Conservation (phyloP, 352 stramenopile genomes). For the Phytopythium chamaehyphon region DNA sequence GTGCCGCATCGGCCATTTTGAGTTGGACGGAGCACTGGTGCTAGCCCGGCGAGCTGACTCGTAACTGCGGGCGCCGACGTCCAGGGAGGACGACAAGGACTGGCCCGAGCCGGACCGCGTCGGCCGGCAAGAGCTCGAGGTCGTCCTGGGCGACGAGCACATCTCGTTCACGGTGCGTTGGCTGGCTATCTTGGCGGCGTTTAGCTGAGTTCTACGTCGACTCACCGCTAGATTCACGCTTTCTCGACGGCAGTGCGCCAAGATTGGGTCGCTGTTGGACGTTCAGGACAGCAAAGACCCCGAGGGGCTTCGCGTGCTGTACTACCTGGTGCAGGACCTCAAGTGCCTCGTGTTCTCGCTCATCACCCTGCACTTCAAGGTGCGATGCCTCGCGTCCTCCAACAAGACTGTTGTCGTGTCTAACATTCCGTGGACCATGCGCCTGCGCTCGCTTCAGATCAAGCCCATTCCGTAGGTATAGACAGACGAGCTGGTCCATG, state of each 20-base stretch:
- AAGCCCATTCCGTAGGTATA: slow-evolving; percentile 90
- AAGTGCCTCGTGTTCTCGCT: slow-evolving; percentile 96
- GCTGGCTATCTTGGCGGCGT: neutral
- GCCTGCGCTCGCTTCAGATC: slow-evolving; percentile 48
- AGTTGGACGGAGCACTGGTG: too few species aligned
- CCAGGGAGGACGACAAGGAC: slow-evolving; percentile 93
- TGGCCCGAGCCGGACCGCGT: slow-evolving; percentile 94
- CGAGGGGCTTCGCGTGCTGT: slow-evolving; percentile 92
- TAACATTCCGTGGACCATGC: neutral
- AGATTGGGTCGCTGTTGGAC: slow-evolving; percentile 95
- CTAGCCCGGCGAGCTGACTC: too few species aligned
- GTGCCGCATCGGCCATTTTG: too few species aligned
- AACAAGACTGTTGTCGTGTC: neutral
- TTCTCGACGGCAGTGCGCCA: slow-evolving; percentile 69
- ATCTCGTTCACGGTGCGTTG: slow-evolving; percentile 93
- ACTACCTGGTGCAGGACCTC: slow-evolving; percentile 97
- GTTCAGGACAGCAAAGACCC: slow-evolving; percentile 96
- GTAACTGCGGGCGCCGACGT: too few species aligned
- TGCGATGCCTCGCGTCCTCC: slow-evolving; percentile 11
- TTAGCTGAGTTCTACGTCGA: too few species aligned
- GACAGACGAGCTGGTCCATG: neutral
- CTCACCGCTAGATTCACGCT: too few species aligned
- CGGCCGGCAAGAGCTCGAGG: slow-evolving; percentile 94
- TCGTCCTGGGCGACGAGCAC: slow-evolving; percentile 94
- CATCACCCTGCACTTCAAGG: slow-evolving; percentile 97